Conservation (phyloP, 169 alveolate species). For the Sarcocystis neurona region DNA sequence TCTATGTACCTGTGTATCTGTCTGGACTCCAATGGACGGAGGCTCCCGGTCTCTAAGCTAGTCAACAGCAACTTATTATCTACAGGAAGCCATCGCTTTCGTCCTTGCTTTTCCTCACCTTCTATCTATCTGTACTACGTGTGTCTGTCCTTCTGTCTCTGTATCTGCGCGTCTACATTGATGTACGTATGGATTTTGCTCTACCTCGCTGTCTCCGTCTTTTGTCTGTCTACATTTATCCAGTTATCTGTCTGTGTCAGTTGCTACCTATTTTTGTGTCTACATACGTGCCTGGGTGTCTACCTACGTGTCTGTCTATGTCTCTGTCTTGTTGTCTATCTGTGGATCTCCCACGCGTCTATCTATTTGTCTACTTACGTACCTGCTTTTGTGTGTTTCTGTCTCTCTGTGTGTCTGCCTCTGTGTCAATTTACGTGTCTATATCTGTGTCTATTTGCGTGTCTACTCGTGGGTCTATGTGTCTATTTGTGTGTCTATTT, state of each 20-base stretch:
- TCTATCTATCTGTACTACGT: background rate
- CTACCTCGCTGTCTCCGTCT: background rate
- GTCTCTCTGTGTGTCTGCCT: background rate
- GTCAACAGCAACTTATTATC: no score
- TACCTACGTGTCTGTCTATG: no score
- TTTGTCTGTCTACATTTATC: background rate
- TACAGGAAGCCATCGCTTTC: background rate
- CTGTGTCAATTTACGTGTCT: background rate
- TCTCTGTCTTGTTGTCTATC: background rate
- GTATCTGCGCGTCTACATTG: background rate
- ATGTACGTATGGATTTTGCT: background rate
- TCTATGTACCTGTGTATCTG: no score
- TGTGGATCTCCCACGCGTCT: background rate
- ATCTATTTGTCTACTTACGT: background rate
- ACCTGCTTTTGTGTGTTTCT: background rate
- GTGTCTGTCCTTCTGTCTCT: background rate
- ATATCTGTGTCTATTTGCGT: background rate
- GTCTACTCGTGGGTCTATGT: background rate
- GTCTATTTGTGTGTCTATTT: background rate
- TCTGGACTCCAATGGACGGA: no score
- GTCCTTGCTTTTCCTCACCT: background rate
- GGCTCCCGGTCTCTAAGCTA: no score
- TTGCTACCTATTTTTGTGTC: no score
- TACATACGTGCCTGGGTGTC: no score
- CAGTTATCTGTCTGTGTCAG: no score